Evolutionary conservation across 1,284 basidiomycete species (phyloP), one percentile per base, ranked within the genome.

Genomic region (Cerioporus squamosus): DNA sequence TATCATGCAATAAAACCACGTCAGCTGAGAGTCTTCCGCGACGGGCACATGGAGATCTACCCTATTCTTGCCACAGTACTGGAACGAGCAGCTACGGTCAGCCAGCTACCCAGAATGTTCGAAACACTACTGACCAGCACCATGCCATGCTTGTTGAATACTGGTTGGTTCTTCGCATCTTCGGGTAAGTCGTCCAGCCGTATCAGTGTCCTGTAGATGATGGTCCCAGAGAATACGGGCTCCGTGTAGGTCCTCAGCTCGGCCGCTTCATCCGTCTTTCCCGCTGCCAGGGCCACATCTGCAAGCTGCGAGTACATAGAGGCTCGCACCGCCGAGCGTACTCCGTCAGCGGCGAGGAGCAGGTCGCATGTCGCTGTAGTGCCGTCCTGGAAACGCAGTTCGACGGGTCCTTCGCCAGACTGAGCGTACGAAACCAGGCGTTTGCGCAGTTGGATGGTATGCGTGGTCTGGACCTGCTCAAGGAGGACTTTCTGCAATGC

Each of bases 401-500:
- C 72, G 53, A 82, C 74, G 26, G 55, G 49, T 2, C 55, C 17
- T 48, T 23, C 53, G 17, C 20, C 9, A 3, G 68, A 68, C 63
- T 81, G 79, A 1, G 62, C 69, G 64, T 82, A 85, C 17, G 79
- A 79, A 44, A 69, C 69, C 50, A 84, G 73, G 10, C 82, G 79
- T 67, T 83, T 85, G 20, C 38, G 15, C 14, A 40, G 12, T n/a
- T 29, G 46, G n/a, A 48, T 50, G 22, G 24, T 24, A 14, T 40
- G 48, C 9, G 38, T 9, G 15, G 3, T 14, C 24, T 44, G 40
- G 5, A 52, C 3, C 1, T 73, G 76, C 51, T 71, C 65, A 9
- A 84, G 73, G 56, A 84, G 76, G 0, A 75, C 77, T 47, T 74
- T 72, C 54, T 83, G 80, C 62, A 83, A 81, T 60, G 83, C 80